These are phyloP conservation scores for Paspalum vaginatum DNA, from an alignment of 176 grass and related monocot species.

Conservation along the genomic window DNA sequence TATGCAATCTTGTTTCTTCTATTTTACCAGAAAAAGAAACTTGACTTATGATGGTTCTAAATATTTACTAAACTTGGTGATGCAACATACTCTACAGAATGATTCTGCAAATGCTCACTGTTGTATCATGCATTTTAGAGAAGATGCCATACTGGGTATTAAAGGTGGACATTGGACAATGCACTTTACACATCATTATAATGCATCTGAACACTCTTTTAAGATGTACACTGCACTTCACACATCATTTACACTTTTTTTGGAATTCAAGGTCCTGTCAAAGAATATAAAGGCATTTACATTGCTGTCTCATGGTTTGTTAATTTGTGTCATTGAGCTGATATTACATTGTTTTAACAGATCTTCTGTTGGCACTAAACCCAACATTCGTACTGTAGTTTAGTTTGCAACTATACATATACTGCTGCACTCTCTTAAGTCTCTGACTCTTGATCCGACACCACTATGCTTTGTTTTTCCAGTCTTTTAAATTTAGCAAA, in stretches of 20 bases:
- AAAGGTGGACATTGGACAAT: background rate
- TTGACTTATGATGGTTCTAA: background rate
- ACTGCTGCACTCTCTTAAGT: slow-evolving; percentile 4
- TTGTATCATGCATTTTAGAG: background rate
- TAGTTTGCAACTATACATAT: background rate
- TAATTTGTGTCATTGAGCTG: background rate
- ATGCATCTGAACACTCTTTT: no score
- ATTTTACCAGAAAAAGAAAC: background rate
- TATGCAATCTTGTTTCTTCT: background rate
- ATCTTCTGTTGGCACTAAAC: slow-evolving; percentile 10
- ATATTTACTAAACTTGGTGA: background rate
- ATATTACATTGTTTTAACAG: slow-evolving; percentile 4
- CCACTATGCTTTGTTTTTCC: background rate
- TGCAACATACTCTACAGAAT: background rate
- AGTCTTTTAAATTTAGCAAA: background rate
- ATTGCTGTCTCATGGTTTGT: background rate
- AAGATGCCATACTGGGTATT: background rate
- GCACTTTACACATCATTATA: no score
- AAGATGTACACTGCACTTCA: background rate
- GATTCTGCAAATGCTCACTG: slow-evolving; percentile 1
- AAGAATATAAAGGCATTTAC: background rate
- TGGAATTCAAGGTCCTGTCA: background rate
- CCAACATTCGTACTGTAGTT: background rate
- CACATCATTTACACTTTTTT: background rate
- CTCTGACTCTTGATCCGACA: background rate